Base-by-base conservation (phyloP, 1,284 basidiomycete species). In the Cryptococcus sp. region DNA sequence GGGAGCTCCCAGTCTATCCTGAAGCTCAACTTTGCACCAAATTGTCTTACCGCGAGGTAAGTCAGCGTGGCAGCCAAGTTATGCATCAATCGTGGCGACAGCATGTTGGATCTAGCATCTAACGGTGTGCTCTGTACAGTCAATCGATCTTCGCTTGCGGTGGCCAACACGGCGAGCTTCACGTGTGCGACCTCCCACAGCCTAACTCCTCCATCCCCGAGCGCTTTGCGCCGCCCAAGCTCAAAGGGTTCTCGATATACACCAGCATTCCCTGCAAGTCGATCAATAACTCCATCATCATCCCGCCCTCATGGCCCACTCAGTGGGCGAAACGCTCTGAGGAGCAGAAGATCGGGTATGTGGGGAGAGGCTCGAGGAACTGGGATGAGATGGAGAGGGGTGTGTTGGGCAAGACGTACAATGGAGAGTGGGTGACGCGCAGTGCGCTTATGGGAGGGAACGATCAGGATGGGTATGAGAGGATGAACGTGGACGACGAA, bases 241-340 rank as follows among this genome's bases (percentile, higher is more conserved):
- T 67, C n/a, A 59, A 60, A 39, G 68, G 68, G 7, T 72, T 71
- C 52, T 49, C 46, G 0, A 59, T 72, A n/a, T 60, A 57, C 24
- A 56, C 68, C 11, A 69, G 56, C 7, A 63, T 78, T 2, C 64
- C 69, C 23, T 63, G 66, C 44, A 46, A 63, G 35, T 66, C 67
- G 2, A 78, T 78, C 68, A 78, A 78, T 62, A 78, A 78, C 48
- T 71, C 72, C n/a, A 69, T 78, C 44, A 59, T 72, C 21, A 62
- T 78, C 44, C 64, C 76, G 1, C 76, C 76, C 8, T 53, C 65
- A 33, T 76, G 65, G 60, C 68, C 72, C 1, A 39, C 38, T 1
- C 67, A 67, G 33, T 74, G 72, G 72, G 45, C 55, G 0, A 44
- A 58, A 33, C 52, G 53, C 15, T 60, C 63, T 20, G 45, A 52